Conservation (phyloP, 768 basidiomycete genomes). For the Obba rivulosa region DNA sequence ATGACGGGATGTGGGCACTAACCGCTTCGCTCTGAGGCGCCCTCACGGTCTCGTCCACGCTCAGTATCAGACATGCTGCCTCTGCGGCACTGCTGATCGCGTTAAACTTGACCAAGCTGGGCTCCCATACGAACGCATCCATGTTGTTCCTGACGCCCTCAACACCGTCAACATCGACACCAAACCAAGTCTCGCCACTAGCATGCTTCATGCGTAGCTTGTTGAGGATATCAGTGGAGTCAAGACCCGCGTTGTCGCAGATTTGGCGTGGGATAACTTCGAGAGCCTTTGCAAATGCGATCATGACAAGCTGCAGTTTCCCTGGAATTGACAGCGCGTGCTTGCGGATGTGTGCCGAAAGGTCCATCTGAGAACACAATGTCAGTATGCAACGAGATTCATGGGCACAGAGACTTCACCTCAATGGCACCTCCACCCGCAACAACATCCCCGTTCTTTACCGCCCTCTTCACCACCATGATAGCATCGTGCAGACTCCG, state of each 20-base stretch:
- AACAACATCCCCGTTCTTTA: conserved; percentile 93
- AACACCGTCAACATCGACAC: conserved; percentile 88
- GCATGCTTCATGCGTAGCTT: conserved; percentile 97
- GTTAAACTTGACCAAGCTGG: conserved; percentile 90
- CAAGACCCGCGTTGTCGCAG: conserved; percentile 96
- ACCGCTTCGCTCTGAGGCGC: conserved; percentile 94
- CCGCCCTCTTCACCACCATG: conserved; percentile 98
- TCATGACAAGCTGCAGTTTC: conserved; percentile 89
- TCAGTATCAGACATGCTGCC: conserved; percentile 92
- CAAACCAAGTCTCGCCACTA: conserved; percentile 81
- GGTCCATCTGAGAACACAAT: conserved; percentile 69
- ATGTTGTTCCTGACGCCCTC: conserved; percentile 93
- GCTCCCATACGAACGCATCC: conserved; percentile 99
- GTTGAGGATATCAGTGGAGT: conserved; percentile 96
- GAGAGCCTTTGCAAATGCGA: conserved; percentile 94
- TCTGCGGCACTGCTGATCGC: conserved; percentile 94
- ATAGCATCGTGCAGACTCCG: conserved; percentile 96
- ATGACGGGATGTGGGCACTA: conserved; percentile 26
- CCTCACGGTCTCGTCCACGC: conserved; percentile 95
- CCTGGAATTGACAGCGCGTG: conserved; percentile 91
- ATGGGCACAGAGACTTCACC: conserved; percentile 38
- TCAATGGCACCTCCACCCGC: conserved; percentile 98
- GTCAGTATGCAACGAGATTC: not conserved
- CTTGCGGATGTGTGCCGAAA: conserved; percentile 91
- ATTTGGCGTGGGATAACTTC: conserved; percentile 98